Base-by-base conservation (phyloP, 306 rosid species). In the Fragaria vesca region DNA sequence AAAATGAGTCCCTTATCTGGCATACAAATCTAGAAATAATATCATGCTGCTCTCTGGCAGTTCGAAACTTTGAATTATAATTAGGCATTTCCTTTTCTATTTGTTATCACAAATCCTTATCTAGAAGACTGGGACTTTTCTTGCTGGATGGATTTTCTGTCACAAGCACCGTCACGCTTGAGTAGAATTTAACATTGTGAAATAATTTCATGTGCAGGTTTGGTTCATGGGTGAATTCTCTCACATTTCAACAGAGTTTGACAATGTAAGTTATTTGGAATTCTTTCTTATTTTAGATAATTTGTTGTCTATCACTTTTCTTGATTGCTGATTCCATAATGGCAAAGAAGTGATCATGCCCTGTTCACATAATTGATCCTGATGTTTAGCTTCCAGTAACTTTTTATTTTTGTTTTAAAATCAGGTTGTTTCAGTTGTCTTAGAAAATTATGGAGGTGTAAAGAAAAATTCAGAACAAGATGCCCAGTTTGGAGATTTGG, bases 141-240 rank as follows among this genome's bases (percentile, higher is more conserved):
- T 12, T 69, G 57, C 38, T 45, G 7, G 32, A 26, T 69, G 40
- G 17, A 28, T 16, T 47, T 3, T 18, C 46, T 69, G 18, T 6
- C 51, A 36, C 60, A 72, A 52, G 48, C 67, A 54, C 52, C 50
- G 15, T 73, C n/a, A 42, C 69, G 57, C 6, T 62, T 30, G 8
- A 62, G 2, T 30, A 12, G 10, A 62, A 62, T 34, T 32, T 65
- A 43, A 65, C 46, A 65, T 13, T 15, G 69, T 15, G 6, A 79
- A 47, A 76, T 43, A 66, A 24, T 55, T 74, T 85, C 68, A 74
- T 85, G 67, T 61, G 61, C 91, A 90, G 95, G 88, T 88, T 65
- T 90, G 95, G 95, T 88, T 90, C 87, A 88, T 90, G 95, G 95
- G 92, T 45, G 95, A 90, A 80, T 90, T 88, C 83, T 81, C 92